These are phyloP conservation scores for Pseudogymnoascus sp. DNA, from an alignment of 2,329 filamentous ascomycete genomes.

Conservation along the genomic window DNA sequence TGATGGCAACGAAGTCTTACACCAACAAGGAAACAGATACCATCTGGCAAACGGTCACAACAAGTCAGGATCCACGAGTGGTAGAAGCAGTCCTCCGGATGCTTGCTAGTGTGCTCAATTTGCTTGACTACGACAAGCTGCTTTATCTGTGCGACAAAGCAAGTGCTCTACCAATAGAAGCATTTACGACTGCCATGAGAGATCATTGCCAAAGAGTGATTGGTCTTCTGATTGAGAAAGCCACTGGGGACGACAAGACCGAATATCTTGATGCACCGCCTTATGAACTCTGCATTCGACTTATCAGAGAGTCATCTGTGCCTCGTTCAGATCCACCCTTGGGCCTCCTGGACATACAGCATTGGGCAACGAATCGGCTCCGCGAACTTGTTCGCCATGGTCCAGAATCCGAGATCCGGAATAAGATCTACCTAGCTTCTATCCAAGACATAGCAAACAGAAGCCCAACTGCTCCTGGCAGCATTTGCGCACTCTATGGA, in stretches of 20 bases:
- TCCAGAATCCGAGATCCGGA: constrained; percentile 46
- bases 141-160: constrained; percentile 67
- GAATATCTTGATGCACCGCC: constrained; percentile 36
- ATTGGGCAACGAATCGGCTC: constrained; percentile 55
- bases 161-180: constrained; percentile 51
- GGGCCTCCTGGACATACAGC: constrained; percentile 53
- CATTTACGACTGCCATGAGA: constrained; percentile 54
- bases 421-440: constrained; percentile 57
- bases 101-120: constrained; percentile 39
- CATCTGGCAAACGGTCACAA: constrained; percentile 75
- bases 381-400: constrained; percentile 50
- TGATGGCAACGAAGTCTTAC: constrained; percentile 72
- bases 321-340: constrained; percentile 45
- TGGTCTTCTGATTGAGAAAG: constrained; percentile 38
- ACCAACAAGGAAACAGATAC: constrained; percentile 63
- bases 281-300: constrained; percentile 51
- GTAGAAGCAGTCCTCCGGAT: constrained; percentile 71
- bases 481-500: constrained; percentile 55
- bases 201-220: constrained; percentile 53
- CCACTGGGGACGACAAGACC: constrained; percentile 27
- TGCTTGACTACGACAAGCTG: constrained; percentile 43
- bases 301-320: constrained; percentile 64
- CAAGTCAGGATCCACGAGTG: constrained; percentile 77
- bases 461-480: constrained; percentile 60
- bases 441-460: constrained; percentile 58